These are phyloP conservation scores for Tephrocybe sp. DNA, from an alignment of 768 basidiomycete genomes.

Conservation along the genomic window DNA sequence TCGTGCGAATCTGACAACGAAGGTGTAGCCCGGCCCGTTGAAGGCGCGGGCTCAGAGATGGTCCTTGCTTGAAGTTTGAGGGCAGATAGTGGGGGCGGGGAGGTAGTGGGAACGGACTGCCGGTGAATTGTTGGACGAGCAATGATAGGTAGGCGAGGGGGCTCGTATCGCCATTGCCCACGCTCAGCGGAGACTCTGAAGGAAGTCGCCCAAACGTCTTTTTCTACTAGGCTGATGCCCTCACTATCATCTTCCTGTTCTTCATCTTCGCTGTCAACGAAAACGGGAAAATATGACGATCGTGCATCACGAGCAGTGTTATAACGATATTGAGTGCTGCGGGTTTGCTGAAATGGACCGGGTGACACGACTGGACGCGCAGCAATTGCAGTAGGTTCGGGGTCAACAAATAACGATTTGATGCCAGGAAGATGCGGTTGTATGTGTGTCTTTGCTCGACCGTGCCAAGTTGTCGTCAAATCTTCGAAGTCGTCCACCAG, in stretches of 20 bases:
- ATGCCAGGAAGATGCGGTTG: conserved; percentile 27
- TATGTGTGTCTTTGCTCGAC: conserved; percentile 15
- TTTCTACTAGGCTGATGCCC: conserved; percentile 26
- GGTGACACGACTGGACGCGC: conserved; percentile 33
- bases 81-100: conserved; percentile 28
- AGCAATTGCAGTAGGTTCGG: conserved; percentile 26
- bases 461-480: conserved; percentile 25
- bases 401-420: conserved; percentile 25
- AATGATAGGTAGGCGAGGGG: no score
- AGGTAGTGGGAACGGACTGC: conserved; percentile 34
- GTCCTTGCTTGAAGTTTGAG: conserved; percentile 25
- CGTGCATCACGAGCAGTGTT: no score
- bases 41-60: conserved; percentile 35
- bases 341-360: background rate
- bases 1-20: conserved; percentile 5
- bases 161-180: conserved; percentile 57
- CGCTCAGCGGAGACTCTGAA: conserved; percentile 60
- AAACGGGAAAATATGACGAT: conserved; percentile 13
- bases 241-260: conserved; percentile 26
- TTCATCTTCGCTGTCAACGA: conserved; percentile 37
- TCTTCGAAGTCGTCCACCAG: conserved; percentile 26
- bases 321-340: background rate
- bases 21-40: conserved; percentile 2
- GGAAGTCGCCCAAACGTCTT: conserved; percentile 44
- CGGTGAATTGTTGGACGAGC: conserved; percentile 24